Conservation (phyloP, 208 protist genomes). For the Blastocrithidia nonstop region DNA sequence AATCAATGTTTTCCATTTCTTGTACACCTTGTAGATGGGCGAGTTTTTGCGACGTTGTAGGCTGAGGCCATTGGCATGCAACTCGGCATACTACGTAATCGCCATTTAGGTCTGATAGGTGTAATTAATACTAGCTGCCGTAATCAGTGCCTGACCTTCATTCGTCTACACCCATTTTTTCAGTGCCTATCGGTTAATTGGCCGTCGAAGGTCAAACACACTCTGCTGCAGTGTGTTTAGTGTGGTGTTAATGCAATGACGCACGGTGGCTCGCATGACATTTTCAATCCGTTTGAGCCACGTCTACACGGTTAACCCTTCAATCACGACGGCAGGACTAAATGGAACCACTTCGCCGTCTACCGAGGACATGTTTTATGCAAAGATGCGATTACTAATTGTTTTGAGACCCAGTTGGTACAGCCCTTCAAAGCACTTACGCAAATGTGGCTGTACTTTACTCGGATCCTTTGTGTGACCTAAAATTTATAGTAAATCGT, state of each 20-base stretch:
- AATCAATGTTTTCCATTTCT: constrained; percentile 91
- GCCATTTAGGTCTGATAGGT: constrained; percentile 86
- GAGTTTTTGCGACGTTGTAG: constrained; percentile 80
- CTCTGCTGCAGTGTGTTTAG: constrained; percentile 66
- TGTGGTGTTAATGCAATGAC: constrained; percentile 63
- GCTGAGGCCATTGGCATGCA: constrained; percentile 59
- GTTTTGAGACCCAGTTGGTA: constrained; percentile 77
- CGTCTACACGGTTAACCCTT: constrained; percentile 85
- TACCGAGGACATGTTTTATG: constrained; percentile 67
- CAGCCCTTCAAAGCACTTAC: constrained; percentile 96
- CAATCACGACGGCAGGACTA: constrained; percentile 59
- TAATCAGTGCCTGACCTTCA: constrained; percentile 92
- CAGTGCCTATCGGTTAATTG: constrained; percentile 55
- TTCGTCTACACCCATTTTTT: constrained; percentile 84
- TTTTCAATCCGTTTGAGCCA: constrained; percentile 88
- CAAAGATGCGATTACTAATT: constrained; percentile 50
- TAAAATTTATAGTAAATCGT: constrained; percentile 96
- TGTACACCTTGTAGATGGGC: constrained; percentile 85
- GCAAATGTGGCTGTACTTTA: constrained; percentile 93
- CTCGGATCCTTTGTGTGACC: constrained; percentile 93
- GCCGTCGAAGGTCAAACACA: constrained; percentile 61
- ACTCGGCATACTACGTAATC: constrained; percentile 77
- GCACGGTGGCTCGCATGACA: constrained; percentile 87
- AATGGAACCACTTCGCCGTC: constrained; percentile 93
- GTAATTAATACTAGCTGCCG: constrained; percentile 93